Conservation (phyloP, 1,139 yeast genomes). For the Pichia sp. region DNA sequence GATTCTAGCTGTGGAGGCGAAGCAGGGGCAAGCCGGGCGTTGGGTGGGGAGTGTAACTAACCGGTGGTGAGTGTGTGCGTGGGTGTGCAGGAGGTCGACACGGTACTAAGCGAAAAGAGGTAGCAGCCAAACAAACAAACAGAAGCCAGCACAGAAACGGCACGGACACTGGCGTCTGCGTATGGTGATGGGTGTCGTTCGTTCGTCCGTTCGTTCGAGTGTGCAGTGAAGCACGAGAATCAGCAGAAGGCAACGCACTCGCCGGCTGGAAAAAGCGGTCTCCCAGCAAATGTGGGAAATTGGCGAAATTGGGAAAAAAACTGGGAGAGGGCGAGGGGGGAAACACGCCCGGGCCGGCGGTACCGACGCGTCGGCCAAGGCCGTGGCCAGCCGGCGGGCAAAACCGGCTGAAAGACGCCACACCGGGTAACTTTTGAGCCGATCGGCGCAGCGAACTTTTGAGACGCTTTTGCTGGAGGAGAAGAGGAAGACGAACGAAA, state of each 20-base stretch:
- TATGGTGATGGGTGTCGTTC: neutral
- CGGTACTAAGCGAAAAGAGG: neutral
- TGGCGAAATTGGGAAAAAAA: neutral
- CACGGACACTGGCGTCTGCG: neutral
- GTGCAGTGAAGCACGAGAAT: neutral
- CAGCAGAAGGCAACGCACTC: neutral
- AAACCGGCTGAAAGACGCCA: neutral
- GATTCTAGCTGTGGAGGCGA: neutral
- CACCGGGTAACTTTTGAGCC: constrained; percentile 4
- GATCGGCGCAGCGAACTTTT: neutral
- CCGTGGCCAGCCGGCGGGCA: neutral
- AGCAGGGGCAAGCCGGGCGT: neutral
- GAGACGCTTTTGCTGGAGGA: neutral
- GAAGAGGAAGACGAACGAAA: neutral
- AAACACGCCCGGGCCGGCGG: neutral
- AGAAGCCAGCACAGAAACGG: neutral
- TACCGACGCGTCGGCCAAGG: neutral
- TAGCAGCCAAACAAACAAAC: neutral
- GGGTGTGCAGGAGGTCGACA: neutral
- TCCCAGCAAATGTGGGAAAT: neutral
- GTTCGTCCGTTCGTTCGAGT: neutral
- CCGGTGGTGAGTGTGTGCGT: neutral
- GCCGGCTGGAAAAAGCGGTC: neutral
- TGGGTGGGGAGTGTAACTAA: neutral
- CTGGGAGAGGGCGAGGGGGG: neutral